phyloP scores from a whole-genome alignment of 148 eudicot species.

The Camellia sinensis region DNA sequence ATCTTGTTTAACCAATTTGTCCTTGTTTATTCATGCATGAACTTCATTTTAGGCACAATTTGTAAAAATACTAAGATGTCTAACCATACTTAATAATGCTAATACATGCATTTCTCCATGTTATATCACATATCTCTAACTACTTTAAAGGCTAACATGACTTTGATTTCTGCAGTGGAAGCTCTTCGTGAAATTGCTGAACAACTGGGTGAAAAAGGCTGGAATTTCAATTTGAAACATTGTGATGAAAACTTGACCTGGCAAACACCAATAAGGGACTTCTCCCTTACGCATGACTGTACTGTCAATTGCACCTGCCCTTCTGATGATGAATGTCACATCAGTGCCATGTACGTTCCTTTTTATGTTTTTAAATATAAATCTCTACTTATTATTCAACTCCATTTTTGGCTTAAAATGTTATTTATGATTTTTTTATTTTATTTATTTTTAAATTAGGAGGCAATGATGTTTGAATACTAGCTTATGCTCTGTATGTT shows the following conservation, averaged over 20 bases:
- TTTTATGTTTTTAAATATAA: background rate
- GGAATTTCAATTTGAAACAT: slow-evolving; percentile 31
- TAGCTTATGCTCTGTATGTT: background rate
- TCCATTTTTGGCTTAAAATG: background rate
- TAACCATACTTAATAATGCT: background rate
- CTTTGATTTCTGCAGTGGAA: slow-evolving; percentile 22
- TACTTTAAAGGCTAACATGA: no score
- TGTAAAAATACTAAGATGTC: background rate
- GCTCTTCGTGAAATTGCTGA: slow-evolving; percentile 31
- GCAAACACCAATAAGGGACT: background rate
- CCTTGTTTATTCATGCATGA: background rate
- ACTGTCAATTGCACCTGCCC: slow-evolving; percentile 27
- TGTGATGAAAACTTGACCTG: slow-evolving; percentile 27
- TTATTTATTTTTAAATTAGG: no score
- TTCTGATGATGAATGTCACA: slow-evolving; percentile 23
- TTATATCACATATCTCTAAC: background rate
- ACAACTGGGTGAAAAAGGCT: slow-evolving; percentile 30
- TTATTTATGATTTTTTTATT: background rate
- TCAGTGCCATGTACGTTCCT: slow-evolving; percentile 22
- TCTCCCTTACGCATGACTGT: slow-evolving; percentile 4
- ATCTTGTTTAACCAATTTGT: background rate
- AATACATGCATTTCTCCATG: background rate
- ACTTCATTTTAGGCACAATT: background rate
- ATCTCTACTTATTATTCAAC: background rate
- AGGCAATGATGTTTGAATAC: background rate